Base-by-base conservation (phyloP, 768 basidiomycete species). In the Strobilomyces dryophilus region DNA sequence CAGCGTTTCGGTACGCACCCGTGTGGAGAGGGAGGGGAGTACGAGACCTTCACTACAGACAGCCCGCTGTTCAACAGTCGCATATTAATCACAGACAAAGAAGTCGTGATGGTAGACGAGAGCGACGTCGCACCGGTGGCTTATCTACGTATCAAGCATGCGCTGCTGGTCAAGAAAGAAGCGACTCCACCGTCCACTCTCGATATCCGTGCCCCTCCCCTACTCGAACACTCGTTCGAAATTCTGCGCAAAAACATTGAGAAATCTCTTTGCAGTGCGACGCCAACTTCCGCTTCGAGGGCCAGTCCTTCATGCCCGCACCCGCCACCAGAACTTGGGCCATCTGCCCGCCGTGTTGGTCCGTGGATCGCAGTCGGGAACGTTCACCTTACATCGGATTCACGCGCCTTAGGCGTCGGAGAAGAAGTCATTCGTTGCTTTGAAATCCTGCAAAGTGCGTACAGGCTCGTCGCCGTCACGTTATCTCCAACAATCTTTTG, bases 1-100 rank as follows among this genome's bases (percentile, higher is more conserved):
- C 64, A 71, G 10, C 70, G 82, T 26, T 99, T 93, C 61, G 94
- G 94, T 5, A 85, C 88, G 0, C 97, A 99, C 65, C 80, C 95
- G 2, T 98, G 95, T 56, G 97, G 97, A 10, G 97, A 99, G 72
- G 97, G 97, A 2, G 97, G 97, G 2, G 97, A 99, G 72, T 99
- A 98, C 69, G 97, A 99, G 67, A 91, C 87, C 0, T 74, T 98
- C 52, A 98, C 95, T 1, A 73, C 94, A 12, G 91, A 97, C 59
- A 89, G 88, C 55, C 91, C 95, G 0, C 64, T 95, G 12, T 98
- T 95, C 80, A 90, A 91, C 59, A 78, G 79, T 36, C 76, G 79
- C 10, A 86, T 99, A 34, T 66, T 73, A 8, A 66, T 98, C 85
- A 76, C 71, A 32, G 81, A 84, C 42, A 78, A 79, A 1, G 85